phyloP scores from a whole-genome alignment of 192 early-diverging fungal genomes.

The Entrophospora sp. region DNA sequence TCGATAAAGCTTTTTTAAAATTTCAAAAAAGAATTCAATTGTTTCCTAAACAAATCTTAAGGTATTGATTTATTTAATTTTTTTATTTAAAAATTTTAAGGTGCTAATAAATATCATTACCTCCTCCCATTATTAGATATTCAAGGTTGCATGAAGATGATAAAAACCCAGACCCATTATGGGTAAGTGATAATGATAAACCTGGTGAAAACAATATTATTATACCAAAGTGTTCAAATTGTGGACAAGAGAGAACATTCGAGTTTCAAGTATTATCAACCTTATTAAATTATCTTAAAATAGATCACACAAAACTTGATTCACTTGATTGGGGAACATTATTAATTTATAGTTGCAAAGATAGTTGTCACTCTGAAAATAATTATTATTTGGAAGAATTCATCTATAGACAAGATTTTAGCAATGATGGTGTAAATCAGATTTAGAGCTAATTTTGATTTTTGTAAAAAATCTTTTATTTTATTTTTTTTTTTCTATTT shows the following conservation, averaged over 20 bases:
- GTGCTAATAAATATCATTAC: too few species aligned
- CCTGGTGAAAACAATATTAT: constrained; percentile 50
- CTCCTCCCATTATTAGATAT: constrained; percentile 40
- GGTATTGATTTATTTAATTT: constrained; percentile 27
- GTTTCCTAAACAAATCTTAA: constrained; percentile 81
- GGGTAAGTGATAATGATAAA: constrained; percentile 62
- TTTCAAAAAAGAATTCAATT: constrained; percentile 77
- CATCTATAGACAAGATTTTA: constrained; percentile 73
- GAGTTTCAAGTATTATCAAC: constrained; percentile 94
- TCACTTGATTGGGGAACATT: constrained; percentile 90
- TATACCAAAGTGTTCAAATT: constrained; percentile 63
- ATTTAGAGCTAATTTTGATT: too few species aligned
- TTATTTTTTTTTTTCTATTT: too few species aligned
- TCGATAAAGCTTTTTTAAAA: constrained; percentile 81
- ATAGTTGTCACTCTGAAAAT: constrained; percentile 57
- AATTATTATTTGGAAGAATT: constrained; percentile 59
- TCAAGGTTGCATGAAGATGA: constrained; percentile 49
- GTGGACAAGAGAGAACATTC: constrained; percentile 65
- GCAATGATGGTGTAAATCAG: constrained; percentile 59
- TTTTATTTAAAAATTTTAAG: neutral
- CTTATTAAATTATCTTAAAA: constrained; percentile 66
- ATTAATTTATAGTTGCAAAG: constrained; percentile 76
- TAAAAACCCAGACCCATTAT: constrained; percentile 56
- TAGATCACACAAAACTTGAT: constrained; percentile 58
- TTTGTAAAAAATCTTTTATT: too few species aligned